Evolutionary conservation across 1,139 yeast genomes (phyloP).

Genomic region (Blastobotrys illinoisensis): DNA sequence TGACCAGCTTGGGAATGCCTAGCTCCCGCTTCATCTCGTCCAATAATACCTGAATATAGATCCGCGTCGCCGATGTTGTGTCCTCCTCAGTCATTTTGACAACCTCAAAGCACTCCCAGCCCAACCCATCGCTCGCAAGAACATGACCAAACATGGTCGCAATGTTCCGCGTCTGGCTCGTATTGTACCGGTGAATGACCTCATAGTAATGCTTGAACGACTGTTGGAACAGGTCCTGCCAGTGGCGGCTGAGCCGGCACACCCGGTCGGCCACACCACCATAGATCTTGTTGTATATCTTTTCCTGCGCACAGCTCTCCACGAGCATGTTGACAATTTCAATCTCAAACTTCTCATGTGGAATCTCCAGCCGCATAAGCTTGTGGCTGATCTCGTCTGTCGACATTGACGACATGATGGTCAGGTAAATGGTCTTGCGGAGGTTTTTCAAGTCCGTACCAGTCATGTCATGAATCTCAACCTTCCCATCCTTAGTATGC

Average conservation of each 20-base stretch:
- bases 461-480: constrained; percentile 58
- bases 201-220: constrained; percentile 55
- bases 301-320: constrained; percentile 82
- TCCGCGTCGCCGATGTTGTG: constrained; percentile 76
- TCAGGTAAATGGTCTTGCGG: constrained; percentile 71
- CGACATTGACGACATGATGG: constrained; percentile 88
- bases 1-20: constrained; percentile 51
- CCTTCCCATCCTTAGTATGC: constrained; percentile 16
- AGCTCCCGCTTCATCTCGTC: constrained; percentile 76
- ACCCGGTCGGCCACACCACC: constrained; percentile 75
- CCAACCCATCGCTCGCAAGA: constrained; percentile 63
- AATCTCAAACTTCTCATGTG: constrained; percentile 27
- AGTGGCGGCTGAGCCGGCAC: constrained; percentile 43
- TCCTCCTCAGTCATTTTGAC: constrained; percentile 63
- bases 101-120: constrained; percentile 51
- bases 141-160: constrained; percentile 87
- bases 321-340: constrained; percentile 69
- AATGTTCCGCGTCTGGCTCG: constrained; percentile 68
- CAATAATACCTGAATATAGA: constrained; percentile 73
- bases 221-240: constrained; percentile 51
- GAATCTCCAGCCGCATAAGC: constrained; percentile 42
- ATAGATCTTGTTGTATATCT: constrained; percentile 79
- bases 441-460: constrained; percentile 55
- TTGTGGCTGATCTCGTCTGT: constrained; percentile 94
- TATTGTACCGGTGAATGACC: constrained; percentile 60